phyloP scores from a whole-genome alignment of 1,139 yeast species.

The Pichia norvegensis region DNA sequence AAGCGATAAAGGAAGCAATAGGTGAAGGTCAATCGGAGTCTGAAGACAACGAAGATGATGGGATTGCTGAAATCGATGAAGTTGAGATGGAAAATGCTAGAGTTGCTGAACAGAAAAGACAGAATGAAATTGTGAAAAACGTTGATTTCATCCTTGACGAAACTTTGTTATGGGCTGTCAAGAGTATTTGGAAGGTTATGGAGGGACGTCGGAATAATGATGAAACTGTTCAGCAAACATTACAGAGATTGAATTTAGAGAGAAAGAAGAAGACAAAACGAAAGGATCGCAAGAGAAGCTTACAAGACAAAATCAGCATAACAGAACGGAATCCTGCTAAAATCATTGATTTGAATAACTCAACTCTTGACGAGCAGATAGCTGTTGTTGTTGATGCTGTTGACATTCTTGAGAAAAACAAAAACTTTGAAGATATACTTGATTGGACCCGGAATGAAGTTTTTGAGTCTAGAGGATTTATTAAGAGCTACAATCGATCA shows the following conservation, averaged over 20 bases:
- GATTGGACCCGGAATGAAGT: not conserved
- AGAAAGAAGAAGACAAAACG: not conserved
- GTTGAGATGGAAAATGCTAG: not conserved
- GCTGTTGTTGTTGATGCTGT: not conserved
- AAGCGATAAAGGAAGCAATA: slow-evolving; percentile 10
- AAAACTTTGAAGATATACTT: not conserved
- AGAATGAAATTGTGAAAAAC: no score
- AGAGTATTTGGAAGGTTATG: not conserved
- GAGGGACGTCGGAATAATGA: not conserved
- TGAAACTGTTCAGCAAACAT: not conserved
- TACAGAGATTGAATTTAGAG: not conserved
- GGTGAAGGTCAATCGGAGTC: slow-evolving; percentile 5
- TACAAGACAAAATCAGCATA: not conserved
- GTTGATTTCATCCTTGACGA: not conserved
- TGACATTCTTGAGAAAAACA: not conserved
- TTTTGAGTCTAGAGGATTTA: not conserved
- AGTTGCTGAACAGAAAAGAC: not conserved
- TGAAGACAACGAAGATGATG: not conserved
- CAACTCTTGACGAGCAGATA: not conserved
- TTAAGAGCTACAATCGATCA: not conserved
- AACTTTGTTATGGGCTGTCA: not conserved
- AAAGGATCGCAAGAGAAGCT: not conserved
- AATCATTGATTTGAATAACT: not conserved
- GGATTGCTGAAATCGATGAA: not conserved
- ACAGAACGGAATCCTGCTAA: not conserved